Evolutionary conservation across 768 basidiomycete species (phyloP).

Genomic region (Hericium rajendrae): DNA sequence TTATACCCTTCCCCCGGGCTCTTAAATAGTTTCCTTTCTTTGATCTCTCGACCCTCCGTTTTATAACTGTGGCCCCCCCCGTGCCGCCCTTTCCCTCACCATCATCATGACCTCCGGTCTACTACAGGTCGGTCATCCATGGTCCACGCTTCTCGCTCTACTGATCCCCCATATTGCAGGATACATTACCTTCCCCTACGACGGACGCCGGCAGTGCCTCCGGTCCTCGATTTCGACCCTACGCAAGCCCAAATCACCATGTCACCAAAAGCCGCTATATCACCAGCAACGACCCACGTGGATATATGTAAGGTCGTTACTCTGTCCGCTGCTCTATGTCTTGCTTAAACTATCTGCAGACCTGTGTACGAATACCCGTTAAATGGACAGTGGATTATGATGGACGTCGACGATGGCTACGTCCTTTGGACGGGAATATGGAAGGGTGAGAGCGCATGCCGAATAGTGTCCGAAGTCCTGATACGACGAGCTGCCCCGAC

Average conservation of each 20-base stretch:
- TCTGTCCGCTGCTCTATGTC: neutral
- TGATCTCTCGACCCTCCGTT: constrained; percentile 11
- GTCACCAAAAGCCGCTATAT: constrained; percentile 84
- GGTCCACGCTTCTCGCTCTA: neutral
- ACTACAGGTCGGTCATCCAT: constrained; percentile 18
- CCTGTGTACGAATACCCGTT: constrained; percentile 87
- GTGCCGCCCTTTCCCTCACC: constrained; percentile 18
- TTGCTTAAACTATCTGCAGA: constrained; percentile 23
- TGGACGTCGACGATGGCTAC: constrained; percentile 90
- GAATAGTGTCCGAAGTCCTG: neutral
- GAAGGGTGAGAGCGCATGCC: constrained; percentile 54
- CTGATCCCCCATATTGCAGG: constrained; percentile 13
- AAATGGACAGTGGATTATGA: constrained; percentile 91
- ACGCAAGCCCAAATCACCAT: constrained; percentile 66
- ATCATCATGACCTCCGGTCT: constrained; percentile 24
- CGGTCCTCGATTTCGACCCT: constrained; percentile 49
- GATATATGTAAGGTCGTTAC: constrained; percentile 60
- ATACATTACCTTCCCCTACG: constrained; percentile 23
- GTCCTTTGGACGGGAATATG: constrained; percentile 91
- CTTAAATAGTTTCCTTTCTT: constrained; percentile 12
- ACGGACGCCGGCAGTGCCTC: constrained; percentile 11
- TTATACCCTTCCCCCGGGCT: constrained; percentile 10
- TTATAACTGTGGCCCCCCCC: constrained; percentile 4
- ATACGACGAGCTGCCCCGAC: constrained; percentile 6
- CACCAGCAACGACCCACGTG: constrained; percentile 80